Evolutionary conservation across 306 rosid genomes (phyloP).

Genomic region (Astragalus membranaceus): DNA sequence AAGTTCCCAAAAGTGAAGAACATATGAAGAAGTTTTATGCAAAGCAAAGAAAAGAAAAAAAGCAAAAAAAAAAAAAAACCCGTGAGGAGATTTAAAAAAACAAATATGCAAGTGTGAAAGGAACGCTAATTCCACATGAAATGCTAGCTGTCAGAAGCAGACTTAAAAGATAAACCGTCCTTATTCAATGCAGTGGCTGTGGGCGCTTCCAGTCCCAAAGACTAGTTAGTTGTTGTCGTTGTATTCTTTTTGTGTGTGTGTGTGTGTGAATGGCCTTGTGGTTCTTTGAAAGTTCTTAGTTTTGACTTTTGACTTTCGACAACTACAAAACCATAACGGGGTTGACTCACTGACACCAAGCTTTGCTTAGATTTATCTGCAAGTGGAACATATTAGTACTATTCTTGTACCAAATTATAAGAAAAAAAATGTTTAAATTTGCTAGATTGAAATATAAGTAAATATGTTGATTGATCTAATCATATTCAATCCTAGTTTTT

Average conservation of each 20-base stretch:
- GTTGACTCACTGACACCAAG: constrained; percentile 36
- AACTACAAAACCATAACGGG: constrained; percentile 24
- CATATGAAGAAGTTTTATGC: not conserved
- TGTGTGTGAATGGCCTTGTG: constrained; percentile 11
- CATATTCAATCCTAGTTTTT: no score
- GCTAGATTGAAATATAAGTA: no score
- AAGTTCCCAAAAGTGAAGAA: not conserved
- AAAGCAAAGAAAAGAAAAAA: not conserved
- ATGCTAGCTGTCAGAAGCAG: constrained; percentile 45
- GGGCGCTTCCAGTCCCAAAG: not conserved
- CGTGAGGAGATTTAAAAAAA: not conserved
- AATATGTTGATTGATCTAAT: no score
- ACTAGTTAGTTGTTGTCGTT: not conserved
- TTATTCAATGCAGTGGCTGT: constrained; percentile 9
- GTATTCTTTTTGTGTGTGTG: not conserved
- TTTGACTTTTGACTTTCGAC: constrained; percentile 19
- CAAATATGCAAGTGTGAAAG: constrained; percentile 52
- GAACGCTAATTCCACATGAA: constrained; percentile 26
- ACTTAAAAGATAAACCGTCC: constrained; percentile 9
- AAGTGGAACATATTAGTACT: constrained; percentile 15
- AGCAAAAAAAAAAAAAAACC: not conserved
- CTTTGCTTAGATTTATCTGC: constrained; percentile 16
- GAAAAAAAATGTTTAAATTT: no score
- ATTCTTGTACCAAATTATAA: no score
- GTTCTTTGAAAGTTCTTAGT: constrained; percentile 28